These are phyloP conservation scores for Isatis tinctoria DNA, from an alignment of 345 rosid species.

Conservation along the genomic window DNA sequence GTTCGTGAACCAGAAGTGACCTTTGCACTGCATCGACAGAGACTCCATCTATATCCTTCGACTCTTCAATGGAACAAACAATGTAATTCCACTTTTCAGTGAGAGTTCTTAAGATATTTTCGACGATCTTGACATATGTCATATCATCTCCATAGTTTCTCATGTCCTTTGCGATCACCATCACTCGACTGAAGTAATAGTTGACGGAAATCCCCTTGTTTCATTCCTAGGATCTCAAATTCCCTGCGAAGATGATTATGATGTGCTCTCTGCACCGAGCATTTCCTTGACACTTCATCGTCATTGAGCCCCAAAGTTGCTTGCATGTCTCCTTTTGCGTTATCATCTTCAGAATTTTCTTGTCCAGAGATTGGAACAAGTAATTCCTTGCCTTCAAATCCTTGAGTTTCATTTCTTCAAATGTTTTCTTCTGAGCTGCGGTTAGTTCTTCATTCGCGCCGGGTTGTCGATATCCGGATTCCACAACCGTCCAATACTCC, in stretches of 20 bases:
- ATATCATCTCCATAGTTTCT: not conserved
- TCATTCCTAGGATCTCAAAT: not conserved
- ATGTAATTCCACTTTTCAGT: not conserved
- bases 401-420: not conserved
- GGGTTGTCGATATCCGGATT: not conserved
- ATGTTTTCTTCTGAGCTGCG: not conserved
- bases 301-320: not conserved
- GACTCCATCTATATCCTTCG: not conserved
- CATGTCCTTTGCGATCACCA: not conserved
- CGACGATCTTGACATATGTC: not conserved
- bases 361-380: no score
- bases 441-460: not conserved
- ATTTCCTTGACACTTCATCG: not conserved
- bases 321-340: not conserved
- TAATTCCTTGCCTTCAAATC: no score
- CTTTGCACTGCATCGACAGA: no score
- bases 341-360: no score
- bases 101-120: not conserved
- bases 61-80: not conserved
- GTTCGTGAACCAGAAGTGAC: not conserved
- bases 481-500: conserved; percentile 2
- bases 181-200: not conserved
- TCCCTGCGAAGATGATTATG: not conserved
- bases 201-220: not conserved
- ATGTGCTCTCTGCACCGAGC: not conserved